phyloP scores from a whole-genome alignment of 768 basidiomycete genomes.

The Amanita polypyramis region DNA sequence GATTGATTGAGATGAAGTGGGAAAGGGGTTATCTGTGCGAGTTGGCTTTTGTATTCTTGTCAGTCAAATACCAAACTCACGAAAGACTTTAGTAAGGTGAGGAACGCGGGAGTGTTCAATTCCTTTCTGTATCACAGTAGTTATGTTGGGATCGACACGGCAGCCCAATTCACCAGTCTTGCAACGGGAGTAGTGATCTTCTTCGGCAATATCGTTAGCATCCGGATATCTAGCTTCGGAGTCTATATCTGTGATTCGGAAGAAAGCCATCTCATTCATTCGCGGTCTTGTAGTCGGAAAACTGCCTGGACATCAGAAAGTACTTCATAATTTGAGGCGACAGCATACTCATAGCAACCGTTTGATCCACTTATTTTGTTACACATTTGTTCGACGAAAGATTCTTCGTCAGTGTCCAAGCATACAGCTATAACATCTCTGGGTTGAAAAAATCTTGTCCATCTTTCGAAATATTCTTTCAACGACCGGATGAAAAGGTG shows the following conservation, averaged over 20 bases:
- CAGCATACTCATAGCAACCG: slow-evolving; percentile 15
- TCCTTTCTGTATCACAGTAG: slow-evolving; percentile 74
- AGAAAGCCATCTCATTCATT: slow-evolving; percentile 51
- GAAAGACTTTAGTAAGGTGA: slow-evolving; percentile 6
- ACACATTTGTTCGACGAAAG: slow-evolving; percentile 9
- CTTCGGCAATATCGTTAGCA: slow-evolving; percentile 16
- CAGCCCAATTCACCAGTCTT: slow-evolving; percentile 70
- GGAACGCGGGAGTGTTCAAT: slow-evolving; percentile 58
- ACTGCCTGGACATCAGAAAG: slow-evolving; percentile 4
- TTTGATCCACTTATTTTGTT: slow-evolving; percentile 19
- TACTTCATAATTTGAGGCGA: slow-evolving; percentile 1
- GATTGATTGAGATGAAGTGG: slow-evolving; percentile 1
- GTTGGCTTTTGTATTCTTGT: background rate
- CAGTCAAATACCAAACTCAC: background rate
- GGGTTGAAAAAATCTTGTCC: slow-evolving; percentile 50
- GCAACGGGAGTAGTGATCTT: slow-evolving; percentile 40
- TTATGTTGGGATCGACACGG: slow-evolving; percentile 65
- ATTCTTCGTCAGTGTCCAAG: slow-evolving; percentile 41
- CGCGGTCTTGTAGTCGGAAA: slow-evolving; percentile 15
- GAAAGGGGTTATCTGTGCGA: background rate
- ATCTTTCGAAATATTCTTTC: slow-evolving; percentile 47
- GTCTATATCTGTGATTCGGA: slow-evolving; percentile 70
- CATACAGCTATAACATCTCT: slow-evolving; percentile 65
- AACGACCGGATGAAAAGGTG: slow-evolving; percentile 48
- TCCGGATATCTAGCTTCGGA: slow-evolving; percentile 39